phyloP scores from a whole-genome alignment of 768 basidiomycete genomes.

The Russula lepida region DNA sequence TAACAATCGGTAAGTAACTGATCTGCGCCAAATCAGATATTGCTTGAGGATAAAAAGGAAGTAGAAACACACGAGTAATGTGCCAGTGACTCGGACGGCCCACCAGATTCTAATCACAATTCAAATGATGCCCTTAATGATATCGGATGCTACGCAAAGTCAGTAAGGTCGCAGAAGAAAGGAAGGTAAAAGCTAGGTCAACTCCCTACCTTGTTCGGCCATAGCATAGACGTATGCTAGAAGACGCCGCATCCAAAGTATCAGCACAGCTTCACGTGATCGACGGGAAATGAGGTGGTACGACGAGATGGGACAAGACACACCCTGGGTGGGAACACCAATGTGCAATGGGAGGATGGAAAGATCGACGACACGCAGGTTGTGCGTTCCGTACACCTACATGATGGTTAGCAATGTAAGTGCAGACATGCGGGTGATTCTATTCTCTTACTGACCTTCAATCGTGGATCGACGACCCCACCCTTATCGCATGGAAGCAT shows the following conservation, averaged over 20 bases:
- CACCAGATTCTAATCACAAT: not conserved
- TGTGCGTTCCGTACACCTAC: conserved; percentile 49
- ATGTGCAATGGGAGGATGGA: conserved; percentile 47
- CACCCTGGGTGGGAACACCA: conserved; percentile 40
- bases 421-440: not conserved
- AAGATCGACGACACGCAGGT: conserved; percentile 49
- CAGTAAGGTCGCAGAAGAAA: not conserved
- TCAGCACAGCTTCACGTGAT: not conserved
- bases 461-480: conserved; percentile 43
- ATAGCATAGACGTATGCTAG: conserved; percentile 28
- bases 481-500: conserved; percentile 45
- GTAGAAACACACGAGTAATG: not conserved
- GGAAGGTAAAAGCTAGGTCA: not conserved
- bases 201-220: conserved; percentile 37
- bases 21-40: not conserved
- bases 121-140: conserved; percentile 23
- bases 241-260: conserved; percentile 25
- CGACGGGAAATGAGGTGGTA: not conserved
- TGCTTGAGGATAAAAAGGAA: not conserved
- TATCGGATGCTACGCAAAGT: conserved; percentile 24
- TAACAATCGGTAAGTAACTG: not conserved
- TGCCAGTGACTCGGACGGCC: not conserved
- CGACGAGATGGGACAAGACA: not conserved
- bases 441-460: conserved; percentile 31
- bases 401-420: not conserved